These are phyloP conservation scores for Xylariaceae sp. DNA, from an alignment of 2,329 filamentous ascomycete species.

Conservation along the genomic window DNA sequence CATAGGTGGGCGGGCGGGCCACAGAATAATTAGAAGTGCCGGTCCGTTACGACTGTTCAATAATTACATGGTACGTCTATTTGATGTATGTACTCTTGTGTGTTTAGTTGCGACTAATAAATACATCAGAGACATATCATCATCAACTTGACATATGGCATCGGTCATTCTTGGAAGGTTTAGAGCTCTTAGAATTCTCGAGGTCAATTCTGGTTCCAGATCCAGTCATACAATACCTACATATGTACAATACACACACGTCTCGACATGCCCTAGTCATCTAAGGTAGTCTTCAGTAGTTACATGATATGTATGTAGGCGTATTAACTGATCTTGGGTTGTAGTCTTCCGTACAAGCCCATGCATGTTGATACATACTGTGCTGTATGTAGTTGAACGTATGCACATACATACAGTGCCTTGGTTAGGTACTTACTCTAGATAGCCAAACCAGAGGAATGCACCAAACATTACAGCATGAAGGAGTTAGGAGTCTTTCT, in stretches of 20 bases:
- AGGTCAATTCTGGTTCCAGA: background rate
- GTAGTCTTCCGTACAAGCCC: background rate
- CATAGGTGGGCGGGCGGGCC: constrained; percentile 15
- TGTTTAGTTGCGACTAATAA: background rate
- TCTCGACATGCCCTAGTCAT: background rate
- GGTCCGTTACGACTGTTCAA: constrained; percentile 12
- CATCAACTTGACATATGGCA: background rate
- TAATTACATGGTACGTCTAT: too few species aligned
- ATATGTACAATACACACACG: background rate
- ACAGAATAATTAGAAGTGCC: constrained; percentile 16
- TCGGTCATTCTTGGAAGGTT: background rate
- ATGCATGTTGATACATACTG: constrained; percentile 4
- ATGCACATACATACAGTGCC: constrained; percentile 8
- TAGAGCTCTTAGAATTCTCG: background rate
- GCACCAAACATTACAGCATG: constrained; percentile 13
- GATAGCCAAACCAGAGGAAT: constrained; percentile 9
- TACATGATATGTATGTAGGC: background rate
- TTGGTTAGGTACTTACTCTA: constrained; percentile 8
- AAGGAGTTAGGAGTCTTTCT: background rate
- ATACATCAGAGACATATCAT: too few species aligned
- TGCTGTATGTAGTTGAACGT: constrained; percentile 10
- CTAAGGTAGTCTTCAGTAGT: background rate
- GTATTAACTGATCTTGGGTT: background rate
- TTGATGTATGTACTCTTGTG: too few species aligned
- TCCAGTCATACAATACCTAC: background rate